A percentile compares a stretch with the other conserved stretches of the same genome.
Conservation (phyloP, 441 rosid genomes). For the Manihot esculenta region DNA sequence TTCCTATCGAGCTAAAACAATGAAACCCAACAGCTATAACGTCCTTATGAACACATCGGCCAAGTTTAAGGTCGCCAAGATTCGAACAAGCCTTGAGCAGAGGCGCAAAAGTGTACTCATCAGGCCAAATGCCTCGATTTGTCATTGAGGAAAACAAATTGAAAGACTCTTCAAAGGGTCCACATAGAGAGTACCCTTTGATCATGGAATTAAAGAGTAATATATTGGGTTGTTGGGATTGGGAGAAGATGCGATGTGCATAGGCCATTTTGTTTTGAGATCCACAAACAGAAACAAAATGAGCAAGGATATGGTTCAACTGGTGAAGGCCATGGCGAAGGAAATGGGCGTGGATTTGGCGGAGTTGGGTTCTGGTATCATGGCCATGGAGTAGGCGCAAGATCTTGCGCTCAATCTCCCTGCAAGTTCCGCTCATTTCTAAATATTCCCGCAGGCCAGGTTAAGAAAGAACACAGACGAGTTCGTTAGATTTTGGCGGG, state of each 20-base stretch:
- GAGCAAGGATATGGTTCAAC: constrained; percentile 58
- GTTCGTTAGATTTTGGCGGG: not conserved
- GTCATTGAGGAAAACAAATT: constrained; percentile 50
- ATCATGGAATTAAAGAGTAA: constrained; percentile 68
- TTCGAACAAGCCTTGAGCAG: constrained; percentile 62
- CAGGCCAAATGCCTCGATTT: constrained; percentile 61
- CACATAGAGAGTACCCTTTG: constrained; percentile 61
- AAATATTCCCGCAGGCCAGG: too few species aligned
- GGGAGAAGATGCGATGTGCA: constrained; percentile 50
- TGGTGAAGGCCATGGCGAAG: constrained; percentile 64
- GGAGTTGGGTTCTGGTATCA: constrained; percentile 49
- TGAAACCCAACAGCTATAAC: constrained; percentile 49
- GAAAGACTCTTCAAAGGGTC: constrained; percentile 51
- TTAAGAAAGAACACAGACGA: not conserved
- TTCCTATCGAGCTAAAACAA: constrained; percentile 46
- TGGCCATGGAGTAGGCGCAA: constrained; percentile 73
- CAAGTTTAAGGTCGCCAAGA: constrained; percentile 39
- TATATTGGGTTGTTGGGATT: constrained; percentile 51
- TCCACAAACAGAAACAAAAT: constrained; percentile 72
- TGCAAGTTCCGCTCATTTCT: constrained; percentile 29
- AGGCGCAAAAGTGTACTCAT: constrained; percentile 78
- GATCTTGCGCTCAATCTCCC: constrained; percentile 54
- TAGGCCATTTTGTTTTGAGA: constrained; percentile 48
- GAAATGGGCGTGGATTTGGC: constrained; percentile 73
- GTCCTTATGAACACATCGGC: constrained; percentile 58